Evolutionary conservation across 1,139 yeast genomes (phyloP).

Genomic region (Yamadazyma mexicana): DNA sequence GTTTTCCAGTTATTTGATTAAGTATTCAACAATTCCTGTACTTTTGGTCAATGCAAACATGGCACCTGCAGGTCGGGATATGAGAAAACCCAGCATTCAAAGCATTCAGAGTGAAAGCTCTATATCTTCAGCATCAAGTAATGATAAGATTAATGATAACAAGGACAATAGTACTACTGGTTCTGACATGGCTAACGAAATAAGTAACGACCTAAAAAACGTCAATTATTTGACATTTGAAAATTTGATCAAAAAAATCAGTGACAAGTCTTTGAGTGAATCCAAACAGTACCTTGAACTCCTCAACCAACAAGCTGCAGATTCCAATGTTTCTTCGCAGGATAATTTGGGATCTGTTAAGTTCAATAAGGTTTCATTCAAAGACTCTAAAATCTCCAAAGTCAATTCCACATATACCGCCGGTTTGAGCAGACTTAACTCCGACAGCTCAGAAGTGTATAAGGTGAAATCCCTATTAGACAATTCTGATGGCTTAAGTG

Average conservation of each 20-base stretch:
- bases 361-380: constrained; percentile 6
- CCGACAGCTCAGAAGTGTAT: constrained; percentile 25
- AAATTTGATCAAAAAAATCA: constrained; percentile 25
- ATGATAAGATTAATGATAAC: constrained; percentile 1
- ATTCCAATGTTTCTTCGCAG: neutral
- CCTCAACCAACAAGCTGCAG: constrained; percentile 1
- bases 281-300: constrained; percentile 23
- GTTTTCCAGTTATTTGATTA: constrained; percentile 39
- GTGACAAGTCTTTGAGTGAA: constrained; percentile 31
- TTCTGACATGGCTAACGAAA: neutral
- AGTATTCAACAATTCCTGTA: constrained; percentile 44
- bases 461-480: constrained; percentile 41
- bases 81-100: constrained; percentile 3
- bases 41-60: constrained; percentile 29
- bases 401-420: constrained; percentile 32
- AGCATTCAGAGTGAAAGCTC: constrained; percentile 5
- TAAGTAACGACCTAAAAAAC: neutral
- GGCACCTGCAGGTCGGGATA: neutral
- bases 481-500: constrained; percentile 7
- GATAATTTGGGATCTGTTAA: constrained; percentile 1
- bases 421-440: constrained; percentile 12
- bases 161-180: neutral
- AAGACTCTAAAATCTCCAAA: constrained; percentile 15
- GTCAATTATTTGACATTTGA: constrained; percentile 15
- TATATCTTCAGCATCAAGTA: constrained; percentile 2